These are phyloP conservation scores for Hypoxylon sp. DNA, from an alignment of 2,329 filamentous ascomycete species.

Conservation along the genomic window DNA sequence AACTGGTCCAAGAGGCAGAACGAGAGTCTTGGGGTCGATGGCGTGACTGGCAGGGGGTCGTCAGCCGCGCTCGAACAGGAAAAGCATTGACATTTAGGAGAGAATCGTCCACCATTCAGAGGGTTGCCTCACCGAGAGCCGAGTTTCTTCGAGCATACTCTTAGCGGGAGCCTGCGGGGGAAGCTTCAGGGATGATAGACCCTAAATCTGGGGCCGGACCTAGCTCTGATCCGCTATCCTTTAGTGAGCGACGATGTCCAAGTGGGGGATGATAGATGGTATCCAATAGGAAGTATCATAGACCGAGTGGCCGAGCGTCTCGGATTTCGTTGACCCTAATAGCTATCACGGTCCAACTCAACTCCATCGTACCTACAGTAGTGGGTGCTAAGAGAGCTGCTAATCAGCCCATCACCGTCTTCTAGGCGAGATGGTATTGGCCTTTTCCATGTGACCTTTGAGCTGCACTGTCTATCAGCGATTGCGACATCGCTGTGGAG, in stretches of 20 bases:
- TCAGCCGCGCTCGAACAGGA: slow-evolving; percentile 7
- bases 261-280: slow-evolving; percentile 1
- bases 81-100: slow-evolving; percentile 10
- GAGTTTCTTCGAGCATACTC: slow-evolving; percentile 12
- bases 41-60: slow-evolving; percentile 15
- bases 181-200: slow-evolving; percentile 22
- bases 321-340: slow-evolving; percentile 10
- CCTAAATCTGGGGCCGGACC: slow-evolving; percentile 20
- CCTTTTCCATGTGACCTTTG: slow-evolving; percentile 10
- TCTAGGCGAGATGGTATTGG: slow-evolving; percentile 9
- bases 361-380: slow-evolving; percentile 29
- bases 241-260: not conserved
- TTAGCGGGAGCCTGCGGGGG: slow-evolving; percentile 24
- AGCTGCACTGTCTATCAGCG: slow-evolving; percentile 7
- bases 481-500: slow-evolving; percentile 44
- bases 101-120: slow-evolving; percentile 15
- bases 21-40: slow-evolving; percentile 2
- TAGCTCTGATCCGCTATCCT: not conserved
- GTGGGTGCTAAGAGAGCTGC: slow-evolving; percentile 13
- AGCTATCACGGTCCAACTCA: slow-evolving; percentile 9
- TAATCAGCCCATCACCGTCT: slow-evolving; percentile 27
- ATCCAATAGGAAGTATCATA: slow-evolving; percentile 19
- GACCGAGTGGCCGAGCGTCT: slow-evolving; percentile 32
- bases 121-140: slow-evolving; percentile 20
- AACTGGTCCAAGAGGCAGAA: slow-evolving; percentile 1